phyloP scores from a whole-genome alignment of 78 protist genomes.

The Dictyostelium brefeldianum region DNA sequence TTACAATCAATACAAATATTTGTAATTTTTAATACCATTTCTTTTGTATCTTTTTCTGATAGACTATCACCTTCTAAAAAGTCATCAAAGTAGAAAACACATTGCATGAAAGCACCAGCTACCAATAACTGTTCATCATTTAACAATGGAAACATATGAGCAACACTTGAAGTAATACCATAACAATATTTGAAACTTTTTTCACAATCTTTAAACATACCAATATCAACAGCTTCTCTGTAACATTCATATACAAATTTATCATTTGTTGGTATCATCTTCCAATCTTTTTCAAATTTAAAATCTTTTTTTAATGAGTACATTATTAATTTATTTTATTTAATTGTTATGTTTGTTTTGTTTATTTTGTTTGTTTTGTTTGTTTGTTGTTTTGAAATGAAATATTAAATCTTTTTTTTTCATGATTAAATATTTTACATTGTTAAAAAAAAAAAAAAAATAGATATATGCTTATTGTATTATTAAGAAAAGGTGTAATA shows the following conservation, averaged over 20 bases:
- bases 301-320: neutral
- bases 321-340: too few relatives aligned
- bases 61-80: neutral
- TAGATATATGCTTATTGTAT: too few relatives aligned
- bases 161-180: neutral
- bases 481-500: too few relatives aligned
- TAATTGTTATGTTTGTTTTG: too few relatives aligned
- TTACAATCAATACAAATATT: neutral
- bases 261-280: neutral
- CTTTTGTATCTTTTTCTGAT: neutral
- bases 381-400: too few relatives aligned
- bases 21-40: neutral
- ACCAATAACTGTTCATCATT: neutral
- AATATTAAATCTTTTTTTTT: too few relatives aligned
- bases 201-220: neutral
- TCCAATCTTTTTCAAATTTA: neutral
- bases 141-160: neutral
- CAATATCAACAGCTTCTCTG: neutral
- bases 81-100: neutral
- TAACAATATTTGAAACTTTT: neutral
- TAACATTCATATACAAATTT: neutral
- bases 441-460: too few relatives aligned
- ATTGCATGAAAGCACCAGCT: neutral
- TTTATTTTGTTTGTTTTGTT: too few relatives aligned
- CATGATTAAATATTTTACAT: too few relatives aligned